These are phyloP conservation scores for Allium fistulosum DNA, from an alignment of 106 monocot species.

Conservation along the genomic window DNA sequence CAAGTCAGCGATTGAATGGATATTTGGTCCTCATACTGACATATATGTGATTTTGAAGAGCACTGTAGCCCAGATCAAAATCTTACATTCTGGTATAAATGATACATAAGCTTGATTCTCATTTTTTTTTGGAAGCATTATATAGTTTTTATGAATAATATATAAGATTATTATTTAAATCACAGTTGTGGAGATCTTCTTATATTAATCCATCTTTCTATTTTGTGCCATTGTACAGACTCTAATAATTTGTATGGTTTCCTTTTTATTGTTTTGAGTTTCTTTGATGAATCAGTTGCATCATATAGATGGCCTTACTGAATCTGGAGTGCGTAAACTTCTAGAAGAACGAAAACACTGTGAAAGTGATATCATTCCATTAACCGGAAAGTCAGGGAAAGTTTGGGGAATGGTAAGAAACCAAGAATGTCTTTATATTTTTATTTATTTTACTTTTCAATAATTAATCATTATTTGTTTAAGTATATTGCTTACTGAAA, in stretches of 20 bases:
- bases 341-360: conserved; percentile 38
- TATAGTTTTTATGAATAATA: too few relatives aligned
- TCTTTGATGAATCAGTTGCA: conserved; percentile 38
- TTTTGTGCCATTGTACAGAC: not conserved
- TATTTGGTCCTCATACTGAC: too few relatives aligned
- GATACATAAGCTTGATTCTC: too few relatives aligned
- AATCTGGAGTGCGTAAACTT: conserved; percentile 33
- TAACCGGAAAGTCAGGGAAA: conserved; percentile 64
- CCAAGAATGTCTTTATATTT: not conserved
- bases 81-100: too few relatives aligned
- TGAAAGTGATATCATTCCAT: conserved; percentile 38
- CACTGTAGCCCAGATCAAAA: too few relatives aligned
- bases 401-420: conserved; percentile 65
- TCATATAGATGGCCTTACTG: conserved; percentile 85
- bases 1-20: too few relatives aligned
- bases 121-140: too few relatives aligned
- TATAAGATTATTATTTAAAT: too few relatives aligned
- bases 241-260: not conserved
- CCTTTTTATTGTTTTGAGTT: not conserved
- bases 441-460: not conserved
- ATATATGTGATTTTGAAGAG: too few relatives aligned
- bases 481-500: too few relatives aligned
- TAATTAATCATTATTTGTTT: too few relatives aligned
- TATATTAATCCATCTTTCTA: not conserved
- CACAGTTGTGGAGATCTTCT: not conserved